phyloP scores from a whole-genome alignment of 208 protist genomes.

The Blastocrithidia nonstop region DNA sequence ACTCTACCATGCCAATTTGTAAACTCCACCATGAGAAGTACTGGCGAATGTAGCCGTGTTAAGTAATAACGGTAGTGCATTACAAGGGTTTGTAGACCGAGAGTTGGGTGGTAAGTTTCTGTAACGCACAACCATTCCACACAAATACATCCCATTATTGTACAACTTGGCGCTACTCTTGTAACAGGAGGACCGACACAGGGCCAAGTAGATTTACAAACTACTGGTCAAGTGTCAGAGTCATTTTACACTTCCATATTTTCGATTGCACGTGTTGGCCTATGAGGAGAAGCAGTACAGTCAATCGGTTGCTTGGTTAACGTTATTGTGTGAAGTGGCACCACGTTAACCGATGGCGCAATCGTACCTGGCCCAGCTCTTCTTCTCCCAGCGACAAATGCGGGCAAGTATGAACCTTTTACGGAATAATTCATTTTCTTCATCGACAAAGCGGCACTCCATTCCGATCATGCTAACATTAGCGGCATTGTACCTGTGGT shows the following conservation, averaged over 20 bases:
- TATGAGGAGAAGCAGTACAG: constrained; percentile 23
- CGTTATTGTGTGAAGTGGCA: constrained; percentile 48
- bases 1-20: constrained; percentile 22
- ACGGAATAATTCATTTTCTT: too few relatives aligned
- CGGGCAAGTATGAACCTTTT: constrained; percentile 29
- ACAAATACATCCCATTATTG: constrained; percentile 45
- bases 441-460: too few relatives aligned
- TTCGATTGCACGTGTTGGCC: constrained; percentile 53
- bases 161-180: constrained; percentile 68
- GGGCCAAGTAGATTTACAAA: constrained; percentile 49
- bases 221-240: constrained; percentile 69
- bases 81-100: constrained; percentile 50
- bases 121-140: constrained; percentile 1
- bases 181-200: constrained; percentile 21
- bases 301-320: constrained; percentile 70
- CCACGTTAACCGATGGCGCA: constrained; percentile 34
- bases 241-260: constrained; percentile 47
- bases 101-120: constrained; percentile 60
- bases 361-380: constrained; percentile 29
- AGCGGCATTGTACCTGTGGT: constrained; percentile 43
- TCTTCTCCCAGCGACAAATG: constrained; percentile 32
- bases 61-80: constrained; percentile 24
- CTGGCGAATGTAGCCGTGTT: constrained; percentile 50
- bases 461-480: constrained; percentile 32
- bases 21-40: constrained; percentile 29